phyloP scores from a whole-genome alignment of 805 yeast species.

The Candida loeiensis region DNA sequence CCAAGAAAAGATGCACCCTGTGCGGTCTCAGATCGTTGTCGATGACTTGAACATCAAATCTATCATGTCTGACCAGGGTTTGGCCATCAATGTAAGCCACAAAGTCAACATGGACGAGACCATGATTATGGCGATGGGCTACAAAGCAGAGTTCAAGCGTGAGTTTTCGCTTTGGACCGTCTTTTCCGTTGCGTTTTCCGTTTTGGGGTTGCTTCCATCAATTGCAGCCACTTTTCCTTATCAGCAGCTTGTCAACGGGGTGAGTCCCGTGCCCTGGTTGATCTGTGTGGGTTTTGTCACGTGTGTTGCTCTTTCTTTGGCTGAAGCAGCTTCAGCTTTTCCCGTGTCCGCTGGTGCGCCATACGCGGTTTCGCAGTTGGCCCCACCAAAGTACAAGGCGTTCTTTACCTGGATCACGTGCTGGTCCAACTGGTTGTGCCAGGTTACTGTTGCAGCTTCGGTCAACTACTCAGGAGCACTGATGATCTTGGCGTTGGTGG shows the following conservation, averaged over 20 bases:
- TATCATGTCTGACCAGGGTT: conserved; percentile 35
- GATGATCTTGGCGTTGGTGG: conserved; percentile 51
- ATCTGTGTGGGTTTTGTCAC: conserved; percentile 54
- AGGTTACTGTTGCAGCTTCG: conserved; percentile 59
- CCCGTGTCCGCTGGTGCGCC: conserved; percentile 71
- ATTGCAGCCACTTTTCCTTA: conserved; percentile 59
- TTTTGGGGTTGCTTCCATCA: conserved; percentile 62
- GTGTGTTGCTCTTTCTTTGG: conserved; percentile 59
- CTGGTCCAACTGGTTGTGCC: conserved; percentile 64
- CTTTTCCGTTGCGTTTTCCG: conserved; percentile 61
- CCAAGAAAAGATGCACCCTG: conserved; percentile 10
- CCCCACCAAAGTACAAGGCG: conserved; percentile 53
- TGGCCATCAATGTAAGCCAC: conserved; percentile 46
- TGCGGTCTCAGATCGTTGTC: conserved; percentile 24
- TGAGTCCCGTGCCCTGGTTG: conserved; percentile 59
- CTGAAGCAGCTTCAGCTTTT: conserved; percentile 61
- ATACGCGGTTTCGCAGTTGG: conserved; percentile 60
- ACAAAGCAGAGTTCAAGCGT: conserved; percentile 60
- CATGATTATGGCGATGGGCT: conserved; percentile 54
- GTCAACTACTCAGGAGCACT: conserved; percentile 56
- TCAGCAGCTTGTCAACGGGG: conserved; percentile 58
- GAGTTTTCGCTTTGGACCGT: conserved; percentile 55
- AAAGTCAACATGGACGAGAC: conserved; percentile 50
- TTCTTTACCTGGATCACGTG: conserved; percentile 60
- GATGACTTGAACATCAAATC: conserved; percentile 37